These are phyloP conservation scores for Cladosporium sp. DNA, from an alignment of 2,329 filamentous ascomycete species.

Conservation along the genomic window DNA sequence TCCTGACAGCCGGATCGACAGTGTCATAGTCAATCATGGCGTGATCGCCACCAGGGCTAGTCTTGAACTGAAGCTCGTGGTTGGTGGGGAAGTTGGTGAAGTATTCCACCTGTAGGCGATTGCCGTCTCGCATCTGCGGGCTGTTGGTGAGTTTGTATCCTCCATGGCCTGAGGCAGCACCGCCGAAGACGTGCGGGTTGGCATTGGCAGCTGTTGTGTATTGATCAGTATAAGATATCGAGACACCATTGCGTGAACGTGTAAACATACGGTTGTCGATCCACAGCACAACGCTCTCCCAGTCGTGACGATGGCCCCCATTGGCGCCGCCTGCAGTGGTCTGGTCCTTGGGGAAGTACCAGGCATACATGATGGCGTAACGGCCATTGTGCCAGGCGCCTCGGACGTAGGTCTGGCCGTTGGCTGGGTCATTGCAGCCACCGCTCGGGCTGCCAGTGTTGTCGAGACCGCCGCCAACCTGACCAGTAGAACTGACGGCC, in stretches of 20 bases:
- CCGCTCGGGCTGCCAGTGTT: background rate
- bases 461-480: background rate
- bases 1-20: background rate
- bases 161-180: background rate
- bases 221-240: background rate
- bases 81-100: conserved; percentile 2
- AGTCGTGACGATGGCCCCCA: background rate
- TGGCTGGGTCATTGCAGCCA: background rate
- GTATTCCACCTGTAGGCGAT: background rate
- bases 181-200: background rate
- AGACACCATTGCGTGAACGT: background rate
- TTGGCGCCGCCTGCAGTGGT: background rate
- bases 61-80: conserved; percentile 2
- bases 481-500: background rate
- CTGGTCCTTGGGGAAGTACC: conserved; percentile 4
- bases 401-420: background rate
- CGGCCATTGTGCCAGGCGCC: background rate
- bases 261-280: background rate
- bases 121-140: background rate
- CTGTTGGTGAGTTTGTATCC: background rate
- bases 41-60: background rate
- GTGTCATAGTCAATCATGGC: conserved; percentile 1
- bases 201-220: background rate
- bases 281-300: conserved; percentile 1
- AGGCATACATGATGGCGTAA: conserved; percentile 1